Evolutionary conservation across 2,329 filamentous ascomycete genomes (phyloP), one percentile per base, ranked within the genome.

Genomic region (Trichoderma brevicompactum): DNA sequence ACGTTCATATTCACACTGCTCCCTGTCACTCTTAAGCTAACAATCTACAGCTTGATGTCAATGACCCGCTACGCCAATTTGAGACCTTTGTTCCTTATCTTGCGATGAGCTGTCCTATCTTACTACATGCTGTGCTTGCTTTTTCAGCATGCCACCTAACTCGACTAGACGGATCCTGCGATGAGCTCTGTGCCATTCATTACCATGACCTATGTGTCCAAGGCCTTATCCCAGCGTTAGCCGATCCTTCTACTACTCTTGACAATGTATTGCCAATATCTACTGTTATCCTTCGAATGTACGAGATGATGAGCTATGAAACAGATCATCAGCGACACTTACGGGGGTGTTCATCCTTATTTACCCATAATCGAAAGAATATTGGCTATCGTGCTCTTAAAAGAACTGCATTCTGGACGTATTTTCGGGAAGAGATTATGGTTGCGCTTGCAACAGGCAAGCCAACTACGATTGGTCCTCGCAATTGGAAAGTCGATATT

Each of bases 221-320:
- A 44, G 53, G 53, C 32, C 53, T 56, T 32, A 56, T 56, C 28
- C 53, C 53, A 13, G 53, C 53, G 5, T 43, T 56, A 13, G 53
- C 53, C 9, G 53, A 56, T 10, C 38, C 53, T 13, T 32, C 19
- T 32, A 56, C 53, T 8, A 56, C 53, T 6, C 53, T 56, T n/a
- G 53, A 56, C 15, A 56, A 56, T 5, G 53, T 43, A 10, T 8
- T 56, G 15, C 53, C 53, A 9, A 56, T 56, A 56, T 56, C 53
- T 5, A 56, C 53, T 6, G 53, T 56, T 1, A 32, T 56, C 13
- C 53, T 56, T 19, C 40, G 53, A 32, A 56, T 56, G 53, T 56
- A 56, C 23, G 53, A 56, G 23, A 56, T 56, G 53, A 56, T 56
- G 53, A 56, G 40, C 38, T 32, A 56, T 43, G 53, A 56, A 44